These are phyloP conservation scores for Sphagnum magellanicum DNA, from an alignment of 228 moss, liverwort and hornwort species.

Conservation along the genomic window DNA sequence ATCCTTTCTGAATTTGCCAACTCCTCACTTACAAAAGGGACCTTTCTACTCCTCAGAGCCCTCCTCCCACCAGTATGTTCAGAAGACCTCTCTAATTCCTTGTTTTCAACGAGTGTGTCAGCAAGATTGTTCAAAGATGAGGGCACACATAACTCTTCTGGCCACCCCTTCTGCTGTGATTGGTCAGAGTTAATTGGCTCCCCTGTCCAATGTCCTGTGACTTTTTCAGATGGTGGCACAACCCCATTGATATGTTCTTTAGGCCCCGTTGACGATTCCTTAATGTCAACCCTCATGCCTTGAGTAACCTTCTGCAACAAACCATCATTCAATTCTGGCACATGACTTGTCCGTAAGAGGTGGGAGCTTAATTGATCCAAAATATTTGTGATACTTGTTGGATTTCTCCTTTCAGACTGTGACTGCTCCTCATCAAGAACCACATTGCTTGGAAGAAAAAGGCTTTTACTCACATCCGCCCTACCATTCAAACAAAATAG, in stretches of 20 bases:
- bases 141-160: background rate
- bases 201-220: no score
- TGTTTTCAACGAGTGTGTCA: background rate
- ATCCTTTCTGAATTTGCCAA: slow-evolving; percentile 15
- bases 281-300: background rate
- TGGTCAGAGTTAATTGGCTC: background rate
- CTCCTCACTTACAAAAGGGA: background rate
- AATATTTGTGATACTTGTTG: slow-evolving; percentile 8
- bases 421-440: background rate
- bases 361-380: slow-evolving; percentile 23
- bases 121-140: background rate
- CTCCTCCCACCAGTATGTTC: background rate
- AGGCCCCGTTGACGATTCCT: background rate
- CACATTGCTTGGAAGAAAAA: slow-evolving; percentile 37
- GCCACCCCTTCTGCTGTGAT: background rate
- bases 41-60: background rate
- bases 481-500: slow-evolving; percentile 11
- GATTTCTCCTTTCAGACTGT: slow-evolving; percentile 8
- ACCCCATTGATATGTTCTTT: no score
- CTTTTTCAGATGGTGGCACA: no score
- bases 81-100: background rate
- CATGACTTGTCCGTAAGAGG: slow-evolving; percentile 4
- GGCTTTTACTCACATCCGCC: slow-evolving; percentile 22
- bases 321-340: background rate
- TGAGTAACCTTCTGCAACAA: background rate